Percentiles rank a stretch among this genome's conserved stretches.
phyloP scores from a whole-genome alignment of 2,329 filamentous ascomycete species.

The Alternaria sp. region DNA sequence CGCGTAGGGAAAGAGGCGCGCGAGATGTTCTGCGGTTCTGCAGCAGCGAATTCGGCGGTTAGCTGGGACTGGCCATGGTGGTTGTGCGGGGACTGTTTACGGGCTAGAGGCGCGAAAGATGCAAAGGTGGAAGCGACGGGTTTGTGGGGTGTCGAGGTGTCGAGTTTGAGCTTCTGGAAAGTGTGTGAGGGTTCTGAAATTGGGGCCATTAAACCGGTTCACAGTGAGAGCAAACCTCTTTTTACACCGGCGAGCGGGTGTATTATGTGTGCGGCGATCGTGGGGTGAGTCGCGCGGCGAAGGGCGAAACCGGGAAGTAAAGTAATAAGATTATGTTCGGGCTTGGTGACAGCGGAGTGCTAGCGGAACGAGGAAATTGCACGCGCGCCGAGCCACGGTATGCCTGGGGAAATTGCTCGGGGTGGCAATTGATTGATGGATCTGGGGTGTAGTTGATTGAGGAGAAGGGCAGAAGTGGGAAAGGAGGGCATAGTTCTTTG shows the following conservation, averaged over 20 bases:
- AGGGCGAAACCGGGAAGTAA: conserved; percentile 30
- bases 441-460: background rate
- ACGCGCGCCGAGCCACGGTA: conserved; percentile 8
- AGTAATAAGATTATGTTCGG: conserved; percentile 25
- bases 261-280: conserved; percentile 36
- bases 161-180: conserved; percentile 53
- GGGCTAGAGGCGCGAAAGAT: conserved; percentile 47
- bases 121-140: conserved; percentile 43
- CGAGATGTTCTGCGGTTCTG: conserved; percentile 25
- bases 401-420: conserved; percentile 1
- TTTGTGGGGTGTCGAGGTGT: conserved; percentile 45
- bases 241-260: conserved; percentile 20
- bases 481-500: conserved; percentile 1
- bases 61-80: conserved; percentile 30
- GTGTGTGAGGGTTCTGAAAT: conserved; percentile 47
- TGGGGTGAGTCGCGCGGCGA: conserved; percentile 38
- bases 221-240: conserved; percentile 45
- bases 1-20: conserved; percentile 26
- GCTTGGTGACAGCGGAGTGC: conserved; percentile 20
- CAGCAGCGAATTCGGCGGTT: conserved; percentile 23
- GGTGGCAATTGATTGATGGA: conserved; percentile 8
- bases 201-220: conserved; percentile 49
- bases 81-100: conserved; percentile 34
- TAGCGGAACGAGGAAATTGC: conserved; percentile 21
- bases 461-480: background rate